Conservation (phyloP, 768 basidiomycete species). For the Fomitopsis pulvina region DNA sequence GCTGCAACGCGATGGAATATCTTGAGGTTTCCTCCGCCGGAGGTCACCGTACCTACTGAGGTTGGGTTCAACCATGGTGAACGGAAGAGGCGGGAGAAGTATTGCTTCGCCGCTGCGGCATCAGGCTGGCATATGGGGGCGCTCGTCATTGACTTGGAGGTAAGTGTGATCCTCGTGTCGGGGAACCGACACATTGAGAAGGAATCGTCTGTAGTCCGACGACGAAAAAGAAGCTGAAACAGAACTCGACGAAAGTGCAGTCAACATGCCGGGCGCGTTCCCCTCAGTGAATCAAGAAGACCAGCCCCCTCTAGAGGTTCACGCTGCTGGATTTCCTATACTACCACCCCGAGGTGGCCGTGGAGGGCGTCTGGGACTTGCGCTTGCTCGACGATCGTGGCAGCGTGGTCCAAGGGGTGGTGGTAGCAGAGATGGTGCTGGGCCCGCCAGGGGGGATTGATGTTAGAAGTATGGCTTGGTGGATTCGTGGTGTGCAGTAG, state of each 20-base stretch:
- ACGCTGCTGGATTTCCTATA: no score
- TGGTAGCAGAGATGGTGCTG: no score
- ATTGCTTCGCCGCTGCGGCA: slow-evolving; percentile 77
- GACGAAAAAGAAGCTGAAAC: slow-evolving; percentile 29
- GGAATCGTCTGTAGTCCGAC: background rate
- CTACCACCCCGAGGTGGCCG: no score
- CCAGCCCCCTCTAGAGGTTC: background rate
- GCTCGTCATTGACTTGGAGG: slow-evolving; percentile 80
- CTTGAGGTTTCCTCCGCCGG: slow-evolving; percentile 25
- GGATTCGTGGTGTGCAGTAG: no score
- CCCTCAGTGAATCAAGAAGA: slow-evolving; percentile 3
- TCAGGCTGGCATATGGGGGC: slow-evolving; percentile 92
- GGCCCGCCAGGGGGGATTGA: no score
- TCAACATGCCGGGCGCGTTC: slow-evolving; percentile 27
- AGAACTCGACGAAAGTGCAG: slow-evolving; percentile 7
- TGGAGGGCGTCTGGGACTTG: no score
- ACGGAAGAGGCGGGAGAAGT: slow-evolving; percentile 45
- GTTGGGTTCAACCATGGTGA: slow-evolving; percentile 64
- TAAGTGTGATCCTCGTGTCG: slow-evolving; percentile 23
- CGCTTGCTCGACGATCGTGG: no score
- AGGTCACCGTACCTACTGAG: slow-evolving; percentile 54
- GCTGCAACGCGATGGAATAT: slow-evolving; percentile 18
- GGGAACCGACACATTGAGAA: background rate
- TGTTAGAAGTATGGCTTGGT: no score
- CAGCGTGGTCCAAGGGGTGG: no score